phyloP scores from a whole-genome alignment of 306 rosid genomes.

The Sindora glabra region DNA sequence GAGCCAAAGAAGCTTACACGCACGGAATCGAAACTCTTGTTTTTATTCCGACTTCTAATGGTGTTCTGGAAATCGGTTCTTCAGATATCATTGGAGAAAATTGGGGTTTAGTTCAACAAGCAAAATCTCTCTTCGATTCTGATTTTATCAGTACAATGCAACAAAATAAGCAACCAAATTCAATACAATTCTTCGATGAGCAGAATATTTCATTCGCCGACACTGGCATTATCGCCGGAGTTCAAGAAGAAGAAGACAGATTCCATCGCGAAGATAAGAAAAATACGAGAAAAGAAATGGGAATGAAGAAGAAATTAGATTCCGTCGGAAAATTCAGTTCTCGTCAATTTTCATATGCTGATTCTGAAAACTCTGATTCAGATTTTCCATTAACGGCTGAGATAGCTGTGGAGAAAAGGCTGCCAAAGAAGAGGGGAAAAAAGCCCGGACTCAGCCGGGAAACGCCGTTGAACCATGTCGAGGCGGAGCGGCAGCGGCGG shows the following conservation, averaged over 20 bases:
- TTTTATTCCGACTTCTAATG: constrained; percentile 56
- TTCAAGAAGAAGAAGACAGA: constrained; percentile 22
- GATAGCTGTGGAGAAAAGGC: background rate
- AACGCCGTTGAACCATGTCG: constrained; percentile 66
- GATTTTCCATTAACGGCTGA: constrained; percentile 23
- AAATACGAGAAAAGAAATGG: background rate
- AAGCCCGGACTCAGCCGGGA: constrained; percentile 47
- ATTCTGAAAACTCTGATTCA: constrained; percentile 54
- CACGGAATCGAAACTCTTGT: constrained; percentile 70
- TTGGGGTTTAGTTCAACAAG: constrained; percentile 53
- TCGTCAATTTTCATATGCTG: constrained; percentile 10
- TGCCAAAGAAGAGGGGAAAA: constrained; percentile 57
- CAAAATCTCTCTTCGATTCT: constrained; percentile 42
- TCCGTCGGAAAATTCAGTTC: background rate
- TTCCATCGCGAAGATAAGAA: background rate
- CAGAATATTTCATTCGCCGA: constrained; percentile 50
- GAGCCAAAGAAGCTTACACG: constrained; percentile 65
- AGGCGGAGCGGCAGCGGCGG: constrained; percentile 83
- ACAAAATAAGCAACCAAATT: constrained; percentile 8
- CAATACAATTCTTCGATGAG: constrained; percentile 18
- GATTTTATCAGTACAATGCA: constrained; percentile 6
- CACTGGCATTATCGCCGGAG: constrained; percentile 35
- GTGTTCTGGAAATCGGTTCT: constrained; percentile 79
- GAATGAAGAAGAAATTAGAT: background rate
- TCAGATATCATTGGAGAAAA: constrained; percentile 37